A percentile compares a stretch with the other conserved stretches of the same genome.
Evolutionary conservation across 2,329 filamentous ascomycete species (phyloP).

Genomic region (Xylariaceae sp.): DNA sequence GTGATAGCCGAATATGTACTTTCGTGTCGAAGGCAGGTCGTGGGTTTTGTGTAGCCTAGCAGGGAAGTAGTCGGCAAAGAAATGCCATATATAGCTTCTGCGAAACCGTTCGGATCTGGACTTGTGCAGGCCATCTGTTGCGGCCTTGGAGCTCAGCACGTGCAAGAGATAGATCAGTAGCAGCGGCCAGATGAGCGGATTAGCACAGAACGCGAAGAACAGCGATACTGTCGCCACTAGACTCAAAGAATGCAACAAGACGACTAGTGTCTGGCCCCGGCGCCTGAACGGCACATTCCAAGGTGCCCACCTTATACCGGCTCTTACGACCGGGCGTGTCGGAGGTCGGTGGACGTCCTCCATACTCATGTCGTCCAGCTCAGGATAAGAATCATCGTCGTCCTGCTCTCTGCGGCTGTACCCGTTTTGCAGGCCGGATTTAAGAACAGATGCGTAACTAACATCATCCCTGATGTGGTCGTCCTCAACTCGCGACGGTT

Average conservation of each 20-base stretch:
- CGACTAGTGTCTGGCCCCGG: constrained; percentile 71
- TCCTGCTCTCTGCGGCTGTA: constrained; percentile 16
- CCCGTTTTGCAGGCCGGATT: constrained; percentile 11
- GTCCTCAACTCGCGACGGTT: background rate
- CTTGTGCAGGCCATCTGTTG: constrained; percentile 67
- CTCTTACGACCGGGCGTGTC: constrained; percentile 21
- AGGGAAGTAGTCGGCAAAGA: constrained; percentile 91
- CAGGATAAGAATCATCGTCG: constrained; percentile 30
- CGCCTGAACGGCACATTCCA: constrained; percentile 65
- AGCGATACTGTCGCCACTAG: constrained; percentile 66
- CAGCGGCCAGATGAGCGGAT: constrained; percentile 85
- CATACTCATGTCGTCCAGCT: constrained; percentile 29
- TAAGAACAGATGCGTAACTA: constrained; percentile 18
- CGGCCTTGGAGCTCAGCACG: constrained; percentile 71
- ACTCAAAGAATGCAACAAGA: constrained; percentile 66
- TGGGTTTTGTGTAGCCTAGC: constrained; percentile 80
- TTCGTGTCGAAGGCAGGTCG: constrained; percentile 70
- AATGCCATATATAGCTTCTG: constrained; percentile 70
- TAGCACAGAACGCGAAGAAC: constrained; percentile 88
- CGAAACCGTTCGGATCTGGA: constrained; percentile 72
- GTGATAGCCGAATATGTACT: constrained; percentile 97
- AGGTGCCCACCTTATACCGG: constrained; percentile 77
- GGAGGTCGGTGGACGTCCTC: constrained; percentile 25
- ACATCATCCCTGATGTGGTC: constrained; percentile 1
- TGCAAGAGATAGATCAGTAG: constrained; percentile 74